Conservation (phyloP, 2,329 filamentous ascomycete genomes). For the Exserohilum rostratum region DNA sequence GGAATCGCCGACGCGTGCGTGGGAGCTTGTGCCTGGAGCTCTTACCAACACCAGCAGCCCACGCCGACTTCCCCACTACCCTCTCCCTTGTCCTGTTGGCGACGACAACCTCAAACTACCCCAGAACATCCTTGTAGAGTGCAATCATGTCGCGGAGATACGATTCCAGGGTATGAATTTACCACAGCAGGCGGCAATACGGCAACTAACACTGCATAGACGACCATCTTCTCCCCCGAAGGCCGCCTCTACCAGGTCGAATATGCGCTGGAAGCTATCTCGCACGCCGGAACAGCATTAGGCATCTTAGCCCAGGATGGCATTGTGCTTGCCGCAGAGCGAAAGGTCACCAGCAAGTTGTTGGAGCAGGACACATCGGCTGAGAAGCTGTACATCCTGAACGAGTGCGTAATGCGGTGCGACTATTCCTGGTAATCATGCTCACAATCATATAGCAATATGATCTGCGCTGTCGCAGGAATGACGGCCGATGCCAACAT, state of each 20-base stretch:
- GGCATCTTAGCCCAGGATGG: conserved; percentile 98
- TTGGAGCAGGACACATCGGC: conserved; percentile 99
- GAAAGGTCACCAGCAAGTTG: conserved; percentile 99
- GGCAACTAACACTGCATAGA: conserved; percentile 61
- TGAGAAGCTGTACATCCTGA: conserved; percentile 99
- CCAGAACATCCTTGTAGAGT: conserved; percentile 10
- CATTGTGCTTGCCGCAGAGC: conserved; percentile 95
- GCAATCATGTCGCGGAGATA: conserved; percentile 89
- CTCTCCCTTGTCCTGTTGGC: conserved; percentile 19
- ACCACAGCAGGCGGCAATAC: conserved; percentile 7
- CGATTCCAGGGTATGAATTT: conserved; percentile 82
- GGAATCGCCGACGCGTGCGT: conserved; percentile 39
- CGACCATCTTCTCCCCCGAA: conserved; percentile 99
- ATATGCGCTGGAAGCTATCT: conserved; percentile 98
- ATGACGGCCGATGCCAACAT: conserved; percentile 99
- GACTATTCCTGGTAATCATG: background rate
- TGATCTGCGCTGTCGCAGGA: conserved; percentile 98
- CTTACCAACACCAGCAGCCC: conserved; percentile 34
- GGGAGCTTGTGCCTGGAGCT: conserved; percentile 49
- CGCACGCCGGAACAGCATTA: conserved; percentile 94
- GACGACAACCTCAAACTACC: conserved; percentile 8
- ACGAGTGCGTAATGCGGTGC: conserved; percentile 72
- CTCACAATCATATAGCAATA: conserved; percentile 71
- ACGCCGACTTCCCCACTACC: conserved; percentile 30
- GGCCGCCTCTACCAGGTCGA: conserved; percentile 98